Evolutionary conservation across 192 early-diverging fungal genomes (phyloP).

Genomic region (Dispira parvispora): DNA sequence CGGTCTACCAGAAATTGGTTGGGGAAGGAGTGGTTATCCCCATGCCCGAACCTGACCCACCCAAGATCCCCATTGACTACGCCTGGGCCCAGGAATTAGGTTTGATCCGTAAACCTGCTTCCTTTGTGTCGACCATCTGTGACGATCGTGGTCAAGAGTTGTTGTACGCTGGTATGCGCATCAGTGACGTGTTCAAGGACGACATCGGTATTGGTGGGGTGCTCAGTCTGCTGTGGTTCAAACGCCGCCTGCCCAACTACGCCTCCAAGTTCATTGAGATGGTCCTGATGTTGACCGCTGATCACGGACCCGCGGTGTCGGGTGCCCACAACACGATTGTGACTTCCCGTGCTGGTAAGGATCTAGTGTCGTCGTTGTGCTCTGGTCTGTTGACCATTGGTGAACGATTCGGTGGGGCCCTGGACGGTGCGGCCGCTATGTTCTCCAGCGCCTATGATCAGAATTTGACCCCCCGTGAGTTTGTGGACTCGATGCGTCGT

Average conservation of each 20-base stretch:
- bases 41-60: constrained; percentile 71
- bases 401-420: constrained; percentile 92
- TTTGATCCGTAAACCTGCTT: constrained; percentile 93
- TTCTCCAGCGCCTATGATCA: constrained; percentile 90
- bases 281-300: constrained; percentile 98
- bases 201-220: constrained; percentile 98
- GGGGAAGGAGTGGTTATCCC: constrained; percentile 50
- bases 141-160: constrained; percentile 99
- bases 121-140: constrained; percentile 96
- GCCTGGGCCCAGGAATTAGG: constrained; percentile 98
- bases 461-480: constrained; percentile 80
- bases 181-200: constrained; percentile 97
- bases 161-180: constrained; percentile 95
- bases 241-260: constrained; percentile 85
- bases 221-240: constrained; percentile 94
- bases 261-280: constrained; percentile 98
- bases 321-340: constrained; percentile 84
- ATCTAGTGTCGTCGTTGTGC: constrained; percentile 87
- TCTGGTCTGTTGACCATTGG: constrained; percentile 94
- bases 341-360: constrained; percentile 92
- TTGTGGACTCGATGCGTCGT: constrained; percentile 87
- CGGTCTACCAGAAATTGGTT: constrained; percentile 66
- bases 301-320: constrained; percentile 96
- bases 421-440: constrained; percentile 88
- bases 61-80: constrained; percentile 99